Evolutionary conservation across 345 rosid genomes (phyloP).

Genomic region (Salix exigua): DNA sequence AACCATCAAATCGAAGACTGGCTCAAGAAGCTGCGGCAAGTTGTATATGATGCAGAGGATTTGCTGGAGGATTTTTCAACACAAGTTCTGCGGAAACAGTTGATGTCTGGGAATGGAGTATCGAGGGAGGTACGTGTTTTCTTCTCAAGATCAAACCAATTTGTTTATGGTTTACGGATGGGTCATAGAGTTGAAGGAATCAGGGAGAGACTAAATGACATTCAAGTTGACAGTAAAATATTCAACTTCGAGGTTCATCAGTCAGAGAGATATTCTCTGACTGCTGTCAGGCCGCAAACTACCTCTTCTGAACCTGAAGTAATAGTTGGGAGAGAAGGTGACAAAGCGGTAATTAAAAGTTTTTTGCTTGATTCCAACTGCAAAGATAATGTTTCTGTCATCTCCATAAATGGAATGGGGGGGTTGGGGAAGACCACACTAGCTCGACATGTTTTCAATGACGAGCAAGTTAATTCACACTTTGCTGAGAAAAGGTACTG

Average conservation of each 20-base stretch:
- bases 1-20: too few relatives aligned
- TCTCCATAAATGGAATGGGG: conserved; percentile 23
- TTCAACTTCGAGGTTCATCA: neutral
- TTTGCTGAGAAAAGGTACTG: too few relatives aligned
- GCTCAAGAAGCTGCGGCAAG: too few relatives aligned
- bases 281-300: neutral
- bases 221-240: neutral
- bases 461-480: conserved; percentile 4
- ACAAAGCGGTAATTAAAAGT: neutral
- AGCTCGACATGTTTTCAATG: conserved; percentile 19
- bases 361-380: neutral
- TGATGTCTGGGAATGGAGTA: neutral
- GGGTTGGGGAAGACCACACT: conserved; percentile 26
- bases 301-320: conserved; percentile 2
- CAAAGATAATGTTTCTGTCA: conserved; percentile 6
- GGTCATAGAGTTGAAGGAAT: conserved; percentile 9
- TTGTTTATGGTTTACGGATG: neutral
- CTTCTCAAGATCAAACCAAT: conserved; percentile 1
- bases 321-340: conserved; percentile 15
- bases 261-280: neutral
- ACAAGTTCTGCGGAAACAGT: neutral
- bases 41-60: conserved; percentile 23
- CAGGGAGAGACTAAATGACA: conserved; percentile 12
- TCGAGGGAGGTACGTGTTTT: neutral
- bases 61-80: conserved; percentile 29